Evolutionary conservation across 257 asterid species (phyloP), one percentile per base, ranked within the genome.

Genomic region (Solanum rostratum): DNA sequence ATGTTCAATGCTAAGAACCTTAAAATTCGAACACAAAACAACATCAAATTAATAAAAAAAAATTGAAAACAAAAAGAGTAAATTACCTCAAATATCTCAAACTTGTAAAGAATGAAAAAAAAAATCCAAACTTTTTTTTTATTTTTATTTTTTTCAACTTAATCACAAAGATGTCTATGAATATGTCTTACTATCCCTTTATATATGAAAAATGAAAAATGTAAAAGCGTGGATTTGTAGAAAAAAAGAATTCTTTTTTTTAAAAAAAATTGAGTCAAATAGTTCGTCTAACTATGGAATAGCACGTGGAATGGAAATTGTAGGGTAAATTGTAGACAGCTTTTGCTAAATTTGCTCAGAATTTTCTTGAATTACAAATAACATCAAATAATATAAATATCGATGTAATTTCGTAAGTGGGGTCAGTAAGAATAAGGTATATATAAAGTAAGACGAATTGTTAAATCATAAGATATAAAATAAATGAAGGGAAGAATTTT

Each of bases 231-330:
- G 82, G 82, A 78, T 50, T 50, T 49, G 43, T 7, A 78, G 82
- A 78, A 50, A 78, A 49, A 27, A 14, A 15, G 39, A 33, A 33
- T 33, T 33, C 6, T 33, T 33, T 33, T 29, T 33, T 33, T 33
- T 4, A 33, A 33, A 15, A 78, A 50, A 57, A 80, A 52, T 37
- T 18, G 85, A 60, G 89, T 88, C 88, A 33, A 84, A 81, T 15
- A 45, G 71, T 84, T 88, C 92, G 81, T 82, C 86, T 84, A 83
- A 73, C 20, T 0, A 87, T 90, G 91, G 86, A 37, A 70, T 50
- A 71, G 50, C 89, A 89, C 91, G 93, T 84, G 92, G 84, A 74
- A 86, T 82, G 41, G 43, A 50, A 78, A 10, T 5, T 78, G 45
- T 76, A 78, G 27, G 27, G 82, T 78, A 46, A 78, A 78, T 50